A percentile compares a stretch with the other conserved stretches of the same genome.
Evolutionary conservation across 1,284 basidiomycete genomes (phyloP).

Genomic region (Athelia psychrophila): DNA sequence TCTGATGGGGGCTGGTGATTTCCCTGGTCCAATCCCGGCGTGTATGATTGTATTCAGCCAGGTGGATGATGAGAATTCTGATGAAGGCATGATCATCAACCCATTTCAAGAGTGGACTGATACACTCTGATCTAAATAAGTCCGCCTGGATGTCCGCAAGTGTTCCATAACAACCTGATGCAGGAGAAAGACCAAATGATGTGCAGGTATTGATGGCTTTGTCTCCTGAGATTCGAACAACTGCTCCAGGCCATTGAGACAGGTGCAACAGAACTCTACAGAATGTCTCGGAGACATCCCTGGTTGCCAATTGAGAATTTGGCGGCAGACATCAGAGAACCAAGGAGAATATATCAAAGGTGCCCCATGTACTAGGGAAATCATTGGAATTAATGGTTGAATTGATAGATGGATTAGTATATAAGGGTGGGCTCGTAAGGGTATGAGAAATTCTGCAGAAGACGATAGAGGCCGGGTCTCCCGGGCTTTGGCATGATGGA

Average conservation of each 20-base stretch:
- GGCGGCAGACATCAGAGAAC: not conserved
- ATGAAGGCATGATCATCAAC: constrained; percentile 40
- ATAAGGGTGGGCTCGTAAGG: not conserved
- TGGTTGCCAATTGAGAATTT: not conserved
- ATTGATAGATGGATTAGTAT: constrained; percentile 1
- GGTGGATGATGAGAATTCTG: constrained; percentile 14
- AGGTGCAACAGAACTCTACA: constrained; percentile 28
- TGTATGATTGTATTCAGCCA: constrained; percentile 19
- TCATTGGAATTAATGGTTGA: constrained; percentile 1
- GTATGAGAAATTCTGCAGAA: not conserved
- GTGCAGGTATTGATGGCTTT: constrained; percentile 22
- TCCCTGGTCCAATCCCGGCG: too few species aligned
- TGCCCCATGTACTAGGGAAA: constrained; percentile 4
- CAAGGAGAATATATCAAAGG: not conserved
- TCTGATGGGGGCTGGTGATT: too few species aligned
- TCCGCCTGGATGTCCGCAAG: constrained; percentile 26
- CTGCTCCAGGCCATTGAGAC: constrained; percentile 30
- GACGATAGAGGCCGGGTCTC: not conserved
- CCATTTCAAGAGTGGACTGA: constrained; percentile 36
- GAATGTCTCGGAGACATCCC: constrained; percentile 26
- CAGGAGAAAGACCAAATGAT: constrained; percentile 29
- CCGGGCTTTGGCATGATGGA: not conserved
- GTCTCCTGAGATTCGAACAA: constrained; percentile 21
- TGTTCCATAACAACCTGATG: constrained; percentile 25
- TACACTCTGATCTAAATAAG: constrained; percentile 21